Evolutionary conservation across 1,284 basidiomycete genomes (phyloP).

Genomic region (Pseudozyma sp.): DNA sequence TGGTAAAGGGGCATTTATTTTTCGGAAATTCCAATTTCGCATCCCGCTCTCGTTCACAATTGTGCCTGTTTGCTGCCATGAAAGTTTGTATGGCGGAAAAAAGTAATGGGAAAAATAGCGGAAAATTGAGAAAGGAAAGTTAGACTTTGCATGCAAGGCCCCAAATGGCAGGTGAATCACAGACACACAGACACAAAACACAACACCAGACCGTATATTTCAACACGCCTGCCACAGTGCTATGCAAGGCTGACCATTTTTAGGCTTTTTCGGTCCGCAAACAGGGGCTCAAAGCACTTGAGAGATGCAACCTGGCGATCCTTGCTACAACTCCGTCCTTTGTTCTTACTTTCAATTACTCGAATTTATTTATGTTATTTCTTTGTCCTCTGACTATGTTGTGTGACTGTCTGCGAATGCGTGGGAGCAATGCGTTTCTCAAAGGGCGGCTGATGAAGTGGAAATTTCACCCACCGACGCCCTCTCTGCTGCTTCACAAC

Average conservation of each 20-base stretch:
- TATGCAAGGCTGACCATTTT: not conserved
- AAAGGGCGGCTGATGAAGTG: conserved; percentile 18
- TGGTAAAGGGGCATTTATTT: not conserved
- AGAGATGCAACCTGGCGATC: not conserved
- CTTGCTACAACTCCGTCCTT: not conserved
- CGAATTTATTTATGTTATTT: not conserved
- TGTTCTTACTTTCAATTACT: not conserved
- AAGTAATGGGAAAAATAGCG: not conserved
- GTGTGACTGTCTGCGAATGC: not conserved
- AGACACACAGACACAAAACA: too few relatives aligned
- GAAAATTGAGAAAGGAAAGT: not conserved
- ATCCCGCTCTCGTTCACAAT: not conserved
- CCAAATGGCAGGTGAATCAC: not conserved
- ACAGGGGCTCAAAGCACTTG: conserved; percentile 1
- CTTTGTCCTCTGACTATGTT: not conserved
- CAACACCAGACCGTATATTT: too few relatives aligned
- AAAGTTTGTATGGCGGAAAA: not conserved
- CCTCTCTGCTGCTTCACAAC: not conserved
- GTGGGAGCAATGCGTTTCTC: conserved; percentile 2
- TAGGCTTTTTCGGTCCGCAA: not conserved
- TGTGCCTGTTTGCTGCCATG: too few relatives aligned
- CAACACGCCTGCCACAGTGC: not conserved
- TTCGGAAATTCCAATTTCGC: not conserved
- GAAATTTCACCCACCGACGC: conserved; percentile 19
- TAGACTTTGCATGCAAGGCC: not conserved